Conservation (phyloP, 2,329 filamentous ascomycete species). For the Coleophoma eucalyptorum region DNA sequence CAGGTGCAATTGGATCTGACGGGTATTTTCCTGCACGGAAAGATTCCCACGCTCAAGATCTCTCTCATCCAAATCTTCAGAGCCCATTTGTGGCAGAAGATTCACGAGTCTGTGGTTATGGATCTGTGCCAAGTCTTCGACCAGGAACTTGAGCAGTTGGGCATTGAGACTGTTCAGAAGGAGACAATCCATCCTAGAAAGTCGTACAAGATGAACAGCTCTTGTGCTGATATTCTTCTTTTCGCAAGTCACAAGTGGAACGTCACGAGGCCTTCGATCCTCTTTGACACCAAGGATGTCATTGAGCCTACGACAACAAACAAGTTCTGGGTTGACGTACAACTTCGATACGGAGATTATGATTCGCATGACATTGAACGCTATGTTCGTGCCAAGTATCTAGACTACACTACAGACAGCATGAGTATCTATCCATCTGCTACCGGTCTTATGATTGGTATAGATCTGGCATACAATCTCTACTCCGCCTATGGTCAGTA, state of each 20-base stretch:
- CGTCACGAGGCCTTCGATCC: constrained; percentile 84
- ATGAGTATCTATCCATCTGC: constrained; percentile 98
- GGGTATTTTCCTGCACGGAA: constrained; percentile 97
- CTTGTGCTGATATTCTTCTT: constrained; percentile 92
- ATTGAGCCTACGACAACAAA: constrained; percentile 94
- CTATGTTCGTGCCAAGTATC: constrained; percentile 95
- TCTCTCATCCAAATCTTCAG: constrained; percentile 99
- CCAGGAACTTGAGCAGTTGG: constrained; percentile 90
- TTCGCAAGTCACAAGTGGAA: constrained; percentile 99
- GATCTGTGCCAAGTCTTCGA: constrained; percentile 98
- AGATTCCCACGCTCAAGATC: constrained; percentile 97
- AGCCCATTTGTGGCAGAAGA: constrained; percentile 99
- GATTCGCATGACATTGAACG: constrained; percentile 98
- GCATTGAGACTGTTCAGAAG: constrained; percentile 97
- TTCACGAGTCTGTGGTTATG: constrained; percentile 98
- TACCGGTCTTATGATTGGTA: constrained; percentile 95
- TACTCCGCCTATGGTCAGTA: constrained; percentile 99
- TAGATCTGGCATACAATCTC: constrained; percentile 95
- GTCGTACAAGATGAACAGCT: constrained; percentile 99
- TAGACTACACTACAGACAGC: constrained; percentile 98
- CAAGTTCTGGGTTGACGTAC: constrained; percentile 99
- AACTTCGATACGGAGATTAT: constrained; percentile 95
- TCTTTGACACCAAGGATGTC: constrained; percentile 94
- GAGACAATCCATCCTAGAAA: constrained; percentile 99
- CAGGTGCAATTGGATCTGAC: constrained; percentile 97